Percentiles rank a stretch among this genome's conserved stretches.
Evolutionary conservation across 2,329 filamentous ascomycete species (phyloP).

Genomic region (Neofusicoccum laricinum): DNA sequence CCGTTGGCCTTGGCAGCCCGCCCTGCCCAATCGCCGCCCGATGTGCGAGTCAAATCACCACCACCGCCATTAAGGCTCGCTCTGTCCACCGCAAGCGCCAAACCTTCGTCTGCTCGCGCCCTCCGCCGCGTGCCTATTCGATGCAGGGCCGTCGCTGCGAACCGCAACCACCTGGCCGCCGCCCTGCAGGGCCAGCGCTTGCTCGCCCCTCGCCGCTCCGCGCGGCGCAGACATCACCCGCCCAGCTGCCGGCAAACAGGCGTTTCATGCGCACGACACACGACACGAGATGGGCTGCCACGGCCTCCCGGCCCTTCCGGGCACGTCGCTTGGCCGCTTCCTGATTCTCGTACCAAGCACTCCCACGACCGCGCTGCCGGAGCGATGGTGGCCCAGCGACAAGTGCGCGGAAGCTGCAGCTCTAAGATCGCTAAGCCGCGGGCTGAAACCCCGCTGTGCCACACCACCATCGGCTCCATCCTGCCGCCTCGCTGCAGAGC

Average conservation of each 20-base stretch:
- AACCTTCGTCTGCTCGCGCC: no score
- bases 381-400: not conserved
- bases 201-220: not conserved
- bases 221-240: not conserved
- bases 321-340: not conserved
- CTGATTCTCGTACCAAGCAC: not conserved
- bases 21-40: not conserved
- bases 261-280: not conserved
- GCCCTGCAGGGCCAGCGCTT: no score
- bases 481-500: no score
- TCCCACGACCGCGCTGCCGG: not conserved
- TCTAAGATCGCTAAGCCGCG: no score
- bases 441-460: no score
- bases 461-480: no score
- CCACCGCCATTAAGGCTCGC: no score
- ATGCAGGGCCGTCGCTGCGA: not conserved
- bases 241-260: not conserved
- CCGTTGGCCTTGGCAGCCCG: not conserved
- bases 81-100: no score
- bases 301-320: not conserved
- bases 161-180: no score
- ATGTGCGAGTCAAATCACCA: not conserved
- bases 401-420: no score
- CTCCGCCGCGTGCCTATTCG: not conserved
- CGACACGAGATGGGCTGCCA: not conserved